phyloP scores from a whole-genome alignment of 306 rosid species.

The Luffa aegyptiaca region DNA sequence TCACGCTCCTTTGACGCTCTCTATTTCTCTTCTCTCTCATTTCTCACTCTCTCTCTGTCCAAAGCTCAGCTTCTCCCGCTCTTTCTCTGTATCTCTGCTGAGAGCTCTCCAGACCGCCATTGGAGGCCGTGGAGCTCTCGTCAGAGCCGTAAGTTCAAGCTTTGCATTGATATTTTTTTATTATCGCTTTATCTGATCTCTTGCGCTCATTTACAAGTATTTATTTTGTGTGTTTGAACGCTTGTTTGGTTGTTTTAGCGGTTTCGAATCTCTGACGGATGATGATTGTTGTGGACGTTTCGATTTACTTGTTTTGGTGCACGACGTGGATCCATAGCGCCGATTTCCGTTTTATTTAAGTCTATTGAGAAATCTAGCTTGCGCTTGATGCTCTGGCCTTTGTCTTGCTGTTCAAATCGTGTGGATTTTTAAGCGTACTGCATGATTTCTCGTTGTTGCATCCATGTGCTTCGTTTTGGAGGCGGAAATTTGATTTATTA shows the following conservation, averaged over 20 bases:
- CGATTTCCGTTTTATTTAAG: background rate
- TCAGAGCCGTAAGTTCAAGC: constrained; percentile 21
- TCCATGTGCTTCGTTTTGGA: background rate
- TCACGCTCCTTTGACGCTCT: constrained; percentile 20
- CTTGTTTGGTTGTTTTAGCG: background rate
- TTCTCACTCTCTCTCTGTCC: background rate
- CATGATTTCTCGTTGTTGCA: background rate
- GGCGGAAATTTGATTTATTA: background rate
- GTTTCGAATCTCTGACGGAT: constrained; percentile 8
- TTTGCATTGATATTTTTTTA: background rate
- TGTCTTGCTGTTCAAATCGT: background rate
- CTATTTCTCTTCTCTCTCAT: constrained; percentile 2
- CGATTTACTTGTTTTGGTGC: constrained; percentile 11
- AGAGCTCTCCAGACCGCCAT: constrained; percentile 17
- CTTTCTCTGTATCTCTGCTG: background rate
- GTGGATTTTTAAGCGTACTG: background rate
- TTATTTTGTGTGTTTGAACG: constrained; percentile 6
- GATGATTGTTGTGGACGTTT: constrained; percentile 11
- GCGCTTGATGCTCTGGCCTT: background rate
- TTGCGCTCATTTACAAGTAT: background rate
- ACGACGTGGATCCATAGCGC: constrained; percentile 22
- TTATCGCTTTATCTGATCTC: background rate
- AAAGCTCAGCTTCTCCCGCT: background rate
- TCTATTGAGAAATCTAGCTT: background rate
- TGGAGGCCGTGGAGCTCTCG: constrained; percentile 30